Evolutionary conservation across 1,284 basidiomycete species (phyloP).

Genomic region (Cryptococcus sp.): DNA sequence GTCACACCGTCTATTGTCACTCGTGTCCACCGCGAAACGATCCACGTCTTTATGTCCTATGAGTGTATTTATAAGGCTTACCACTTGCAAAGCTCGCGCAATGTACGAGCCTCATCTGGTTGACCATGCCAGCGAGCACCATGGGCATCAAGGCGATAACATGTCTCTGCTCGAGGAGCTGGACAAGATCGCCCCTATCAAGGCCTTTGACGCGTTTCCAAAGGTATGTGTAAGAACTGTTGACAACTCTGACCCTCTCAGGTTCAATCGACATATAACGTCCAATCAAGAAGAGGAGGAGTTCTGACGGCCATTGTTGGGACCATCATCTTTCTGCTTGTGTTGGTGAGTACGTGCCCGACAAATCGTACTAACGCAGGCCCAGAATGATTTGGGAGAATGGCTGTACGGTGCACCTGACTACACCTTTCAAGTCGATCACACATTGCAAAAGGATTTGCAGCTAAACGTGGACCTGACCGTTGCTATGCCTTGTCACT

Average conservation of each 20-base stretch:
- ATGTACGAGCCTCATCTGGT: constrained; percentile 45
- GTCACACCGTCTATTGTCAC: too few species aligned
- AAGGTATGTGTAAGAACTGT: constrained; percentile 56
- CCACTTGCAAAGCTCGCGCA: not conserved
- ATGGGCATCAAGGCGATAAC: constrained; percentile 16
- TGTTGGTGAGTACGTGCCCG: constrained; percentile 33
- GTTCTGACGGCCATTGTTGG: constrained; percentile 80
- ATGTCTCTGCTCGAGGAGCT: constrained; percentile 48
- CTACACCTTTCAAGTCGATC: constrained; percentile 80
- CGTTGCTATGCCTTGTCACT: constrained; percentile 87
- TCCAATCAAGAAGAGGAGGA: constrained; percentile 81
- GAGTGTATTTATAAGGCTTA: too few species aligned
- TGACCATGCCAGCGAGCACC: constrained; percentile 22
- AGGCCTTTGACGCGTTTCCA: constrained; percentile 68
- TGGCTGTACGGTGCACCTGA: constrained; percentile 90
- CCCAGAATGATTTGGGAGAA: constrained; percentile 84
- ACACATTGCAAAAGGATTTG: constrained; percentile 63
- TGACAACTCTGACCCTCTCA: constrained; percentile 7
- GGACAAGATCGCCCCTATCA: constrained; percentile 52
- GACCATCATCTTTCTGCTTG: constrained; percentile 60
- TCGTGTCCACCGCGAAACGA: too few species aligned
- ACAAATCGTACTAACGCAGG: constrained; percentile 50
- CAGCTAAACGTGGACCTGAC: constrained; percentile 86
- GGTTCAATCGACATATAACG: constrained; percentile 81
- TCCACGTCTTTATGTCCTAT: too few species aligned